Conservation (phyloP, 192 early-diverging fungal genomes). For the Ramicandelaber brevisporus region DNA sequence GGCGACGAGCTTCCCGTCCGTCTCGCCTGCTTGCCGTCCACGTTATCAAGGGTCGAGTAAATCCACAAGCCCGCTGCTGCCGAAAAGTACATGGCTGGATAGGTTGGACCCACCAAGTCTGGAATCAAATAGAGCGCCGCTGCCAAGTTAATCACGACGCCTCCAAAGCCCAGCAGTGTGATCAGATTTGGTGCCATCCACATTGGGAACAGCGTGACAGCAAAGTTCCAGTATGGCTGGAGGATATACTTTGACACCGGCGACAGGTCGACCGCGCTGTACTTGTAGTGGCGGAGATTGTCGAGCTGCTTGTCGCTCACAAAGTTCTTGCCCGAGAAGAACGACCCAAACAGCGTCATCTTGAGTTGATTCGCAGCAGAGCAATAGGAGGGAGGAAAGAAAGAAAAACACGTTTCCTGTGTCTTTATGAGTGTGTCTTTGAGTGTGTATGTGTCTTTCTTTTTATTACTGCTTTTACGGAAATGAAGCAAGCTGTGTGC, state of each 20-base stretch:
- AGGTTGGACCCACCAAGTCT: constrained; percentile 36
- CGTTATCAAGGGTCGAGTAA: constrained; percentile 76
- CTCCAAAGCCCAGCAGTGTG: constrained; percentile 50
- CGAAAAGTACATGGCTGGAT: constrained; percentile 43
- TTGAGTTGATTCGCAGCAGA: too few species aligned
- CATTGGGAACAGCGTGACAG: constrained; percentile 64
- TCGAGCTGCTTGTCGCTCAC: constrained; percentile 36
- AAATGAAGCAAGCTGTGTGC: too few species aligned
- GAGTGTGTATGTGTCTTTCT: too few species aligned
- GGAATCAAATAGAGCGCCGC: constrained; percentile 36
- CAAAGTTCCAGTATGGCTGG: constrained; percentile 74
- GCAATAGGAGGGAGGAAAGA: too few species aligned
- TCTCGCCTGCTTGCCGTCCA: constrained; percentile 66
- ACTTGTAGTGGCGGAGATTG: constrained; percentile 55
- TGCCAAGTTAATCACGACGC: constrained; percentile 44
- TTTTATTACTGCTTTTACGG: too few species aligned
- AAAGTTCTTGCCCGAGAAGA: constrained; percentile 25
- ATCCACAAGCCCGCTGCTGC: constrained; percentile 60
- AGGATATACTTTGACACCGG: constrained; percentile 57
- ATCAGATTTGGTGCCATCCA: constrained; percentile 86
- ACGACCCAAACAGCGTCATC: too few species aligned
- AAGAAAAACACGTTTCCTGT: too few species aligned
- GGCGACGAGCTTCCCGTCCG: constrained; percentile 51
- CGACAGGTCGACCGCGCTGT: constrained; percentile 59
- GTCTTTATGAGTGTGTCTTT: too few species aligned